phyloP scores from a whole-genome alignment of 306 rosid species.

The Corylus americana region DNA sequence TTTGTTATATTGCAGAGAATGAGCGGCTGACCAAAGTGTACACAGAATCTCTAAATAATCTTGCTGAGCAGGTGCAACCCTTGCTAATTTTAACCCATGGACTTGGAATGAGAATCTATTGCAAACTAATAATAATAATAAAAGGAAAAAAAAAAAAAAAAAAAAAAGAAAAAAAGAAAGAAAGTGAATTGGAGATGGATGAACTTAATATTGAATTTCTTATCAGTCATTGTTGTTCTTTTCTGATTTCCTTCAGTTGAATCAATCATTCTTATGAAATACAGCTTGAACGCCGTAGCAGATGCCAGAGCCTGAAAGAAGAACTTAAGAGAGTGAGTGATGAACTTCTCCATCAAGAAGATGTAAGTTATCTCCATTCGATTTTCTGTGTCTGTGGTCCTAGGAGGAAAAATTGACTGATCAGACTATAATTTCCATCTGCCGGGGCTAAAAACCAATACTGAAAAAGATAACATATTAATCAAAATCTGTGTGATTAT shows the following conservation, averaged over 20 bases:
- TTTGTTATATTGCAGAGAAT: conserved; percentile 52
- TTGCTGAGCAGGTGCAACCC: conserved; percentile 54
- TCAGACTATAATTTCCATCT: not conserved
- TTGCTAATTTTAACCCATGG: not conserved
- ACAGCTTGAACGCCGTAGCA: conserved; percentile 61
- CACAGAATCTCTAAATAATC: conserved; percentile 48
- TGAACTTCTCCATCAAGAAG: conserved; percentile 38
- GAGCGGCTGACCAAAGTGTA: conserved; percentile 49
- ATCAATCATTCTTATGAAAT: not conserved
- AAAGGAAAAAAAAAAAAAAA: not conserved
- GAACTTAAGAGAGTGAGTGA: conserved; percentile 46
- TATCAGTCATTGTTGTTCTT: not conserved
- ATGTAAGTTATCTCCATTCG: conserved; percentile 39
- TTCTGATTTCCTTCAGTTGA: not conserved
- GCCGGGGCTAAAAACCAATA: not conserved
- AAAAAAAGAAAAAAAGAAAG: too few relatives aligned
- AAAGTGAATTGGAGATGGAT: not conserved
- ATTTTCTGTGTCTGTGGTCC: not conserved
- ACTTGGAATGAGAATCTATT: not conserved
- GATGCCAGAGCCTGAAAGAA: conserved; percentile 53
- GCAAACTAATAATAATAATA: not conserved
- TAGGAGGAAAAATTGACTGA: conserved; percentile 5
- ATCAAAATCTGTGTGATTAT: not conserved
- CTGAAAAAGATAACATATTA: not conserved
- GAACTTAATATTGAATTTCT: not conserved